A percentile compares a stretch with the other conserved stretches of the same genome.
These are phyloP conservation scores for Heterobasidion occidentale DNA, from an alignment of 1,284 basidiomycete species.

Conservation along the genomic window DNA sequence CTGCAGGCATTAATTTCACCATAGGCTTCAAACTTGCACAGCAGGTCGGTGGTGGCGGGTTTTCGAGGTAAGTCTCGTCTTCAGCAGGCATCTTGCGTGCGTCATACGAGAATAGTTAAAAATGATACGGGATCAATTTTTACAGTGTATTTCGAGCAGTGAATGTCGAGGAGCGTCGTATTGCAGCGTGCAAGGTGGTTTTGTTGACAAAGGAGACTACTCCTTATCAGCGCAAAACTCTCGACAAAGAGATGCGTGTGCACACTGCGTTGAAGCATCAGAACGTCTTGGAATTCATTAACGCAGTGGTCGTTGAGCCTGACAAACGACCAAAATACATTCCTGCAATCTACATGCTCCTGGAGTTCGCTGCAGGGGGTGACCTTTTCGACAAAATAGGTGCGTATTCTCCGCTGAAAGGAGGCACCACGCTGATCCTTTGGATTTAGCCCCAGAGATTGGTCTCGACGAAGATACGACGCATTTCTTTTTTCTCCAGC, in stretches of 20 bases:
- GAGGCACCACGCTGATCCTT: background rate
- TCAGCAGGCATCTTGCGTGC: background rate
- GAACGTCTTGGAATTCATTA: constrained; percentile 83
- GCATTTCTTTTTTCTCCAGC: constrained; percentile 87
- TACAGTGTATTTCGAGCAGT: constrained; percentile 77
- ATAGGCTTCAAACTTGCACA: constrained; percentile 66
- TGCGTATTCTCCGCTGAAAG: constrained; percentile 20
- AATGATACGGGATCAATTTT: background rate
- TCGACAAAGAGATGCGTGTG: constrained; percentile 92
- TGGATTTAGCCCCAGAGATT: constrained; percentile 65
- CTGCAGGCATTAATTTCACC: background rate
- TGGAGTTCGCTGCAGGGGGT: constrained; percentile 90
- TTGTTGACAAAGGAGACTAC: constrained; percentile 51
- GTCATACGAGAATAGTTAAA: background rate
- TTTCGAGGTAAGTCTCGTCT: constrained; percentile 54
- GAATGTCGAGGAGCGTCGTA: constrained; percentile 51
- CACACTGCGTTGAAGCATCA: constrained; percentile 78
- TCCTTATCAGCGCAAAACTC: constrained; percentile 62
- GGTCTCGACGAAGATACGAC: constrained; percentile 86
- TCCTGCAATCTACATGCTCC: constrained; percentile 85
- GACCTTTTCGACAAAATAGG: constrained; percentile 99
- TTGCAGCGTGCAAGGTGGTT: constrained; percentile 86
- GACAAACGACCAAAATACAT: constrained; percentile 52
- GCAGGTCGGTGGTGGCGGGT: constrained; percentile 79
- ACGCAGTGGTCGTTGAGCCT: constrained; percentile 68